Percentiles rank a stretch among this genome's conserved stretches.
Evolutionary conservation across 2,329 filamentous ascomycete species (phyloP).

Genomic region (Pseudocercospora eumusae): DNA sequence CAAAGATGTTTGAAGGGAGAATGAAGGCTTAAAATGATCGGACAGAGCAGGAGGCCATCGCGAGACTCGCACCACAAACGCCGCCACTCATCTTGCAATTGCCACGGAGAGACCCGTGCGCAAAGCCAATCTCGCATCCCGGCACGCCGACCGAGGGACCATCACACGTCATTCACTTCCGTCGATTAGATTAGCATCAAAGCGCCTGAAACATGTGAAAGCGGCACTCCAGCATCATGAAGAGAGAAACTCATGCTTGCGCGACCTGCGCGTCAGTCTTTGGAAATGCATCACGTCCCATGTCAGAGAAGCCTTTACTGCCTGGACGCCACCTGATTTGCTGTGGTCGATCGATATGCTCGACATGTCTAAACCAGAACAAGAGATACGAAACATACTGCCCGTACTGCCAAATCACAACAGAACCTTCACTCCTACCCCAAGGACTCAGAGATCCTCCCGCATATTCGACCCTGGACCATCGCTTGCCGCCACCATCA

Average conservation of each 20-base stretch:
- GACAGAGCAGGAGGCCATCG: neutral
- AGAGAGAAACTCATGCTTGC: slow-evolving; percentile 28
- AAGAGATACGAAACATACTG: slow-evolving; percentile 63
- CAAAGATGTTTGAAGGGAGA: slow-evolving; percentile 3
- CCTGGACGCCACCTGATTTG: slow-evolving; percentile 65
- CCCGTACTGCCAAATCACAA: slow-evolving; percentile 76
- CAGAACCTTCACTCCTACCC: slow-evolving; percentile 59
- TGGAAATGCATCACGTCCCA: slow-evolving; percentile 28
- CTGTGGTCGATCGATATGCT: slow-evolving; percentile 71
- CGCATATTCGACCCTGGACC: slow-evolving; percentile 53
- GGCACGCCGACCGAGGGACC: neutral
- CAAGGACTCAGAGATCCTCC: slow-evolving; percentile 70
- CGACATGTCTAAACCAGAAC: slow-evolving; percentile 68
- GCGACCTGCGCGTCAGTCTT: slow-evolving; percentile 39
- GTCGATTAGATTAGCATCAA: neutral
- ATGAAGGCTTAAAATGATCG: slow-evolving; percentile 1
- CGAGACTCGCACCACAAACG: slow-evolving; percentile 6
- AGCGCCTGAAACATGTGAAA: neutral
- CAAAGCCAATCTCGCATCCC: slow-evolving; percentile 3
- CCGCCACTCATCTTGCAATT: slow-evolving; percentile 5
- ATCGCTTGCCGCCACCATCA: slow-evolving; percentile 18
- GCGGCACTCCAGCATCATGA: neutral
- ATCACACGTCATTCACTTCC: slow-evolving; percentile 1
- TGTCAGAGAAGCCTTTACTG: slow-evolving; percentile 60
- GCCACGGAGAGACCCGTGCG: neutral